Evolutionary conservation across 1,139 yeast genomes (phyloP), one percentile per base, ranked within the genome.

Genomic region (Hyphopichia pseudoburtonii): DNA sequence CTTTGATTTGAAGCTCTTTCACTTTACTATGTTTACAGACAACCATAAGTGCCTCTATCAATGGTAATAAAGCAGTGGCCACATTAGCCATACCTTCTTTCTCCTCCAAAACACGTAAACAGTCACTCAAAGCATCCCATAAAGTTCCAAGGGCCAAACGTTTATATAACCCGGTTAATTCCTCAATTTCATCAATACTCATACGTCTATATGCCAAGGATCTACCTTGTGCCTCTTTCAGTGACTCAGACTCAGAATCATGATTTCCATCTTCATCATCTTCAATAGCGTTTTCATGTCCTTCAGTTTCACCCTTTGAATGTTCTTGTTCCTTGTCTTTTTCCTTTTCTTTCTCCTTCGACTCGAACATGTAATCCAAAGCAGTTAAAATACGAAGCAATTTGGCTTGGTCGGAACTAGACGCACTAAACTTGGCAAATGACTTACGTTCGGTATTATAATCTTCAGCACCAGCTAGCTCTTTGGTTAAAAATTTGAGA

Each of bases 1-100:
- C 89, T 48, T 75, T 78, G 32, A 72, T 73, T 44, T 78, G 82
- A 36, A 80, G 53, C 26, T 84, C 88, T 42, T 78, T 77, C 4
- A 83, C 83, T 47, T 82, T 80, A 48, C 90, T 81, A 54, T 88
- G 95, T 54, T 89, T 90, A 64, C 96, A 89, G 28, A 92, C 94
- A 39, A 90, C 96, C 96, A 92, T 88, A 44, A 92, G 67, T 0
- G 97, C 82, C 57, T 92, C 98, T 47, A 92, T 89, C 43, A 88
- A 62, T 0, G 97, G 97, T 22, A 92, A 67, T 28, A 90, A 64
- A 1, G 89, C 85, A 1, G 95, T 86, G 1, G 96, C 92, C 34
- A 88, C 78, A 43, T 83, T 83, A 10, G 78, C 66, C 37, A 76
- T 60, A 24, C 61, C 59, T 24, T 65, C 60, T 29, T 67, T 68